A percentile compares a stretch with the other conserved stretches of the same genome.
Evolutionary conservation across 306 rosid species (phyloP).

Genomic region (Ceratonia siliqua): DNA sequence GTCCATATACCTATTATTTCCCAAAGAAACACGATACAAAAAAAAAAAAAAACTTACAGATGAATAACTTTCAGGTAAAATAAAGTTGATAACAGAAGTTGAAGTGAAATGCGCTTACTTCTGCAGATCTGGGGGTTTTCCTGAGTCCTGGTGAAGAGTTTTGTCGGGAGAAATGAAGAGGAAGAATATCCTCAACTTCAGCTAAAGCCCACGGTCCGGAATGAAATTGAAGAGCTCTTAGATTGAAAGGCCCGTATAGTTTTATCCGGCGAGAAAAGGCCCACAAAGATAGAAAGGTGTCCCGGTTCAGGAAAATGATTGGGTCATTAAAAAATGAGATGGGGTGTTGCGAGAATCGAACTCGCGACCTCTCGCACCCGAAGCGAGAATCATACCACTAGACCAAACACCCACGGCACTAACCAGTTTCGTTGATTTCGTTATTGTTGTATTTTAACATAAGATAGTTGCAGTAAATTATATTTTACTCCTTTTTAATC

Average conservation of each 20-base stretch:
- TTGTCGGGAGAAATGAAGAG: neutral
- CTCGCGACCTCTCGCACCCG: conserved; percentile 78
- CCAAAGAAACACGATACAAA: neutral
- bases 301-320: neutral
- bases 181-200: too few species aligned
- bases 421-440: too few species aligned
- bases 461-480: too few species aligned
- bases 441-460: too few species aligned
- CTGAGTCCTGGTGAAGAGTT: conserved; percentile 65
- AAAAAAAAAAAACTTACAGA: neutral
- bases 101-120: conserved; percentile 47
- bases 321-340: too few species aligned
- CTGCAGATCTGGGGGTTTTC: conserved; percentile 91
- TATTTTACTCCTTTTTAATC: too few species aligned
- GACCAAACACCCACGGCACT: conserved; percentile 50
- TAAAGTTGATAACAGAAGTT: neutral
- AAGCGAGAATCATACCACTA: conserved; percentile 49
- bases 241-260: too few species aligned
- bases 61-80: neutral
- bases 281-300: neutral
- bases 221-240: too few species aligned
- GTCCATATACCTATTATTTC: conserved; percentile 71
- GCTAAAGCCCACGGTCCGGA: too few species aligned
- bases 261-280: neutral
- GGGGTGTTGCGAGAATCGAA: conserved; percentile 75